Base-by-base conservation (phyloP, 345 rosid genomes). In the Sisymbrium irio region DNA sequence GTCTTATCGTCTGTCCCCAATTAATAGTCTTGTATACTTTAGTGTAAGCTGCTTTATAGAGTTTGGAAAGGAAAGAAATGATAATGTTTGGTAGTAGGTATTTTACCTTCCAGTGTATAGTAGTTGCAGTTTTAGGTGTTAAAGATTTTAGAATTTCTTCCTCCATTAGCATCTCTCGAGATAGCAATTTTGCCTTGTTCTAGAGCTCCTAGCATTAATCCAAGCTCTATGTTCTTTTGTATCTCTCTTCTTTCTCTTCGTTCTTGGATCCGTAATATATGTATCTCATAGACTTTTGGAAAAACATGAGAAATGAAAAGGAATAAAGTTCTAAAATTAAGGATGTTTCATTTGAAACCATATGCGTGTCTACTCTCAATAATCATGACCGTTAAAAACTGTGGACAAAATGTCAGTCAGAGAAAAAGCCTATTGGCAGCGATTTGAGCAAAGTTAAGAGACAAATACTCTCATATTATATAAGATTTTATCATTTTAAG, bases 1-100 rank as follows among this genome's bases (percentile, higher is more conserved):
- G 79, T 86, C 35, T 78, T 86, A 7, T 61, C 78, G 11, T 19
- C 66, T 9, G 73, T 7, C 36, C 73, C 63, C 19, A 65, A 71
- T 22, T 65, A 46, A 22, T 27, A 77, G 63, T 60, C 73, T 73
- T 18, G 13, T 28, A 57, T 58, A 67, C 54, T 45, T 28, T 74
- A 58, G 32, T 39, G 25, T 59, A 40, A 66, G 61, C 67, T 66
- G 56, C 72, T 45, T 56, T 36, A 30, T 40, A 75, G 68, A 40
- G 68, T 60, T 67, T 11, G 67, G 77, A 50, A 73, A 30, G 60
- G 55, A 67, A 7, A 44, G 42, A 46, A 56, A 61, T 39, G n/a
- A 67, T 14, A 0, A 20, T 49, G 51, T 6, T 39, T 66, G 70
- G 37, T 62, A 7, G 70, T 53, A 25, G 56, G 42, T 60, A 40